A percentile compares a stretch with the other conserved stretches of the same genome.
These are phyloP conservation scores for Pestalotiopsis sp. DNA, from an alignment of 2,329 filamentous ascomycete genomes.

Conservation along the genomic window DNA sequence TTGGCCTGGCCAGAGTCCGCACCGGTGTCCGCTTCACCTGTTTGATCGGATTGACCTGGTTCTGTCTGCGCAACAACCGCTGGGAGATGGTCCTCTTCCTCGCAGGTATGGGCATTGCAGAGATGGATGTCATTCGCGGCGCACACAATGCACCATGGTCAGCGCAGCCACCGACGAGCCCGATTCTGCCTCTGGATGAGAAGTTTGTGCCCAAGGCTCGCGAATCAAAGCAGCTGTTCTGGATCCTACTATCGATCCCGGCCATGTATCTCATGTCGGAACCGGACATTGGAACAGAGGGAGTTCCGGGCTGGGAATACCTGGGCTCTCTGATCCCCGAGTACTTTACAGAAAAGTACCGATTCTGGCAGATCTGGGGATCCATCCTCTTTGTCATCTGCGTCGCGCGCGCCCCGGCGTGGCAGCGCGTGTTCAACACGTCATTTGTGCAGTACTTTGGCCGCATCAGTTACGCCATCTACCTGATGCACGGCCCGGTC, in stretches of 20 bases:
- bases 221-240: conserved; percentile 27
- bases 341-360: conserved; percentile 50
- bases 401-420: conserved; percentile 44
- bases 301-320: conserved; percentile 52
- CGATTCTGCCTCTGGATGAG: conserved; percentile 24
- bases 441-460: conserved; percentile 57
- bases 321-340: conserved; percentile 48
- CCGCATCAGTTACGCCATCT: conserved; percentile 60
- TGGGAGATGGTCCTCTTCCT: conserved; percentile 60
- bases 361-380: conserved; percentile 58
- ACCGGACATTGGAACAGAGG: conserved; percentile 39
- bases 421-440: conserved; percentile 52
- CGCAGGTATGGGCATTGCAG: conserved; percentile 54
- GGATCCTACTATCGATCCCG: conserved; percentile 43
- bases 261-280: conserved; percentile 54
- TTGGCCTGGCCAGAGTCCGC: conserved; percentile 49
- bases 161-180: conserved; percentile 14
- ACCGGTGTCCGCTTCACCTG: conserved; percentile 41
- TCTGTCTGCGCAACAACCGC: conserved; percentile 45
- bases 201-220: conserved; percentile 13
- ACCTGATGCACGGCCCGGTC: conserved; percentile 60
- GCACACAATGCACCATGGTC: conserved; percentile 36
- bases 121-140: conserved; percentile 50
- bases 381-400: conserved; percentile 52
- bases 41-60: conserved; percentile 41